Conservation (phyloP, 1,284 basidiomycete species). For the Cronartium ribicola region DNA sequence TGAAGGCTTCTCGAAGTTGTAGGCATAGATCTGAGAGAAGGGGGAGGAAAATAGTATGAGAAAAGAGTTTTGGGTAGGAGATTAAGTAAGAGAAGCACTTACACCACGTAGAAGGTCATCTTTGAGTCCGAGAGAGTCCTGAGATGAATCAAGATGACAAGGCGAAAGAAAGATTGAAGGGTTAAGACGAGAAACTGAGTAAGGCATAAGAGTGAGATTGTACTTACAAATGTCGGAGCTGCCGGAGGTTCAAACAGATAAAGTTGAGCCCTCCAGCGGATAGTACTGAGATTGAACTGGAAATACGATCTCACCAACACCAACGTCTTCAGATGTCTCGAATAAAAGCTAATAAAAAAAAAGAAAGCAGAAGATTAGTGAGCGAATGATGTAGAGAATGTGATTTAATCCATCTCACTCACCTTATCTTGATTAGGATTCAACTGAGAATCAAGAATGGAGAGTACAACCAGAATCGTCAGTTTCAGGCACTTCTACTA, state of each 20-base stretch:
- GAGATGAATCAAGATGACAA: not conserved
- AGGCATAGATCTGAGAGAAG: conserved; percentile 20
- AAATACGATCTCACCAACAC: conserved; percentile 31
- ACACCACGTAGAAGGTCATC: conserved; percentile 85
- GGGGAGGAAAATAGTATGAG: not conserved
- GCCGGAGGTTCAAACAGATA: conserved; percentile 34
- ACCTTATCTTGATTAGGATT: conserved; percentile 42
- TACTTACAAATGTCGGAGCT: conserved; percentile 39
- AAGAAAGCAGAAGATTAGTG: not conserved
- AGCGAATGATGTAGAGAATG: not conserved
- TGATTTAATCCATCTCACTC: not conserved
- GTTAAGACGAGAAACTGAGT: not conserved
- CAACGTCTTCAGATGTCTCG: conserved; percentile 39
- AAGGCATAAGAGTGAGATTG: not conserved
- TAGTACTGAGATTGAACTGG: not conserved
- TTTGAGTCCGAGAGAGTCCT: conserved; percentile 68
- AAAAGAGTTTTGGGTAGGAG: not conserved
- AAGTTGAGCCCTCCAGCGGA: conserved; percentile 17
- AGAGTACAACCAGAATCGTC: too few relatives aligned
- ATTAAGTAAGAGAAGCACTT: not conserved
- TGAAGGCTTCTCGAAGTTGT: conserved; percentile 51
- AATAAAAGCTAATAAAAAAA: conserved; percentile 17
- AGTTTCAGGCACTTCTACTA: too few relatives aligned
- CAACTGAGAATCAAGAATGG: conserved; percentile 21
- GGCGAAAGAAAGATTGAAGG: not conserved